Conservation (phyloP, 306 rosid species). For the Oxytropis ochrocephala region DNA sequence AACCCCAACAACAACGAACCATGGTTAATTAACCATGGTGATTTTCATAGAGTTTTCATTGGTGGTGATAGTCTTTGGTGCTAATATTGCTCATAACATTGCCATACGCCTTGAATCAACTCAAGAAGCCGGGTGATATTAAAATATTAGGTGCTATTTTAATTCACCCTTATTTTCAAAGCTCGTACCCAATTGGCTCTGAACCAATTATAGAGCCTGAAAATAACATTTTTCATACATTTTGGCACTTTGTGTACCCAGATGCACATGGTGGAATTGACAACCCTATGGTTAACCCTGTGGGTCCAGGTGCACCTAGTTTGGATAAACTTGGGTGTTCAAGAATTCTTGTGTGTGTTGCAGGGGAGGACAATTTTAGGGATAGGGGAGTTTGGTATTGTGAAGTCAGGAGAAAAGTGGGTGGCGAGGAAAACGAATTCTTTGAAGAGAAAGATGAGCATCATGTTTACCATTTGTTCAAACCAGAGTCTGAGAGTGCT, state of each 20-base stretch:
- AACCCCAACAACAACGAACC: not conserved
- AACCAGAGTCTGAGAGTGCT: not conserved
- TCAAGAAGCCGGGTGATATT: not conserved
- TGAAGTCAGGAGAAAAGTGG: not conserved
- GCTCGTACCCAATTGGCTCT: not conserved
- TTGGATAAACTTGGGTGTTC: not conserved
- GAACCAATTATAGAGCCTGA: not conserved
- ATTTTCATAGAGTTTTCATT: conserved; percentile 9
- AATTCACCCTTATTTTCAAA: not conserved
- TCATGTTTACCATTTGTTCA: not conserved
- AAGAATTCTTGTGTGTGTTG: not conserved
- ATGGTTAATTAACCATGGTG: conserved; percentile 33
- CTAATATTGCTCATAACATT: not conserved
- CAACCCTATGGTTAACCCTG: not conserved
- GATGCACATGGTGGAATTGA: not conserved
- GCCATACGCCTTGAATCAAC: not conserved
- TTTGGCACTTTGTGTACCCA: not conserved
- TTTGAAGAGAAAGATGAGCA: not conserved
- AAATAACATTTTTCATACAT: not conserved
- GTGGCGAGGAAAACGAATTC: not conserved
- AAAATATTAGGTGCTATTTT: not conserved
- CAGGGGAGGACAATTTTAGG: not conserved
- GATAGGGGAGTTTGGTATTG: not conserved
- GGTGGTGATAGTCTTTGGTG: conserved; percentile 3
- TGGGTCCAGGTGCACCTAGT: not conserved